These are phyloP conservation scores for Phytophthora capsici DNA, from an alignment of 352 stramenopile species.

Conservation along the genomic window DNA sequence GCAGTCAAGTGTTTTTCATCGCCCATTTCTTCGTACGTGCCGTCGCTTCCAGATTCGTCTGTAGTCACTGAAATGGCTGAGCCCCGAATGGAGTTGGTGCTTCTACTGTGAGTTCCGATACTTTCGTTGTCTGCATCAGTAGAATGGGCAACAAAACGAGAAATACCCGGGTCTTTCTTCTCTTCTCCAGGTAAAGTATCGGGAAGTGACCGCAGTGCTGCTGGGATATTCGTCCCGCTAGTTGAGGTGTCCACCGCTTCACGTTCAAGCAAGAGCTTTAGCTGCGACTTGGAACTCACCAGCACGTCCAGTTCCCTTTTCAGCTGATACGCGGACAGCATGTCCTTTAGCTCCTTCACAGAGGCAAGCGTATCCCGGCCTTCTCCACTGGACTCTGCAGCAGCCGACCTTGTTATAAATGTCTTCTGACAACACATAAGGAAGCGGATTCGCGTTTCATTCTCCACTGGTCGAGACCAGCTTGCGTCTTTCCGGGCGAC, in stretches of 20 bases:
- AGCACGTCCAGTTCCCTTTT: constrained; percentile 65
- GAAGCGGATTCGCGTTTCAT: constrained; percentile 49
- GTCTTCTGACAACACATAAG: constrained; percentile 54
- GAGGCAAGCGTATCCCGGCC: constrained; percentile 18
- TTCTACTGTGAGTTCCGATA: constrained; percentile 18
- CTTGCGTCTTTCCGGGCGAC: constrained; percentile 33
- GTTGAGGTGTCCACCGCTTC: constrained; percentile 80
- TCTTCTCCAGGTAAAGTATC: constrained; percentile 23
- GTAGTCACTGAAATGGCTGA: constrained; percentile 63
- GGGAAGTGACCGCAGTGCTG: constrained; percentile 26
- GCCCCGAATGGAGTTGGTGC: constrained; percentile 30
- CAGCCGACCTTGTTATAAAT: constrained; percentile 22
- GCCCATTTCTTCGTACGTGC: constrained; percentile 60
- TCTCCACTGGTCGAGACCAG: constrained; percentile 21
- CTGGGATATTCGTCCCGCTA: constrained; percentile 44
- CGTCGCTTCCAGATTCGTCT: constrained; percentile 71
- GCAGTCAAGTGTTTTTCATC: constrained; percentile 78
- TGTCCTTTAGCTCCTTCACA: constrained; percentile 36
- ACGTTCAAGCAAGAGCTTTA: constrained; percentile 71
- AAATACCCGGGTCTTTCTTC: constrained; percentile 41
- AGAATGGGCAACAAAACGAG: constrained; percentile 25
- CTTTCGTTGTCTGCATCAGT: constrained; percentile 25
- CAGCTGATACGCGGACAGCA: constrained; percentile 49
- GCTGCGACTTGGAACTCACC: constrained; percentile 67
- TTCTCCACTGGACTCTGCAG: constrained; percentile 22